A percentile compares a stretch with the other conserved stretches of the same genome.
These are phyloP conservation scores for Tephrocybe sp. DNA, from an alignment of 768 basidiomycete species.

Conservation along the genomic window DNA sequence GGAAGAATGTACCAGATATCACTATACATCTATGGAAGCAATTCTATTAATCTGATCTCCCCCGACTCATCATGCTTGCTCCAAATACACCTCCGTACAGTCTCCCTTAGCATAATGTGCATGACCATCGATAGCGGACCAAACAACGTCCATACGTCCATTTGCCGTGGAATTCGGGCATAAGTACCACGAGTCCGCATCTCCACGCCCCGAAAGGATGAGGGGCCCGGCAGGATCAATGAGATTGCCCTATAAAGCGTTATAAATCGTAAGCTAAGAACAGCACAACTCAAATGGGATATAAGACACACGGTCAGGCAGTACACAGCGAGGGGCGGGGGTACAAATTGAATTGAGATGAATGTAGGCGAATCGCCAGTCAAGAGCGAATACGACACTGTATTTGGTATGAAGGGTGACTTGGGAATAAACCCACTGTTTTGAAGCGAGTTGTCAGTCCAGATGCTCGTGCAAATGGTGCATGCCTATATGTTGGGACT, in stretches of 20 bases:
- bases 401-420: constrained; percentile 7
- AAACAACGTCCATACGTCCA: constrained; percentile 4
- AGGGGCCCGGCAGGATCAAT: constrained; percentile 10
- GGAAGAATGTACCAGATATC: too few relatives aligned
- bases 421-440: constrained; percentile 12
- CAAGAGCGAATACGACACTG: constrained; percentile 10
- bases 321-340: constrained; percentile 8
- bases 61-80: constrained; percentile 1
- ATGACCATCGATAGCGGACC: constrained; percentile 1
- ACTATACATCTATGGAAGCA: too few relatives aligned
- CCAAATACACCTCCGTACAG: not conserved
- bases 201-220: constrained; percentile 12
- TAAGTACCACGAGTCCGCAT: constrained; percentile 18
- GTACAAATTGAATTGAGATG: constrained; percentile 11
- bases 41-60: too few relatives aligned
- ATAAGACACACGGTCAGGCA: constrained; percentile 13
- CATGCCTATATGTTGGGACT: constrained; percentile 2
- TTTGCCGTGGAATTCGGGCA: constrained; percentile 7
- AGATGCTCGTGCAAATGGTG: not conserved
- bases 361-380: constrained; percentile 16
- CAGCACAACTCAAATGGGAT: not conserved
- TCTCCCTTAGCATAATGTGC: not conserved
- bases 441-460: constrained; percentile 10
- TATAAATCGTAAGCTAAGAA: not conserved
- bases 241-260: constrained; percentile 4